phyloP scores from a whole-genome alignment of 2,329 filamentous ascomycete species.

The Epichloe hybrida region DNA sequence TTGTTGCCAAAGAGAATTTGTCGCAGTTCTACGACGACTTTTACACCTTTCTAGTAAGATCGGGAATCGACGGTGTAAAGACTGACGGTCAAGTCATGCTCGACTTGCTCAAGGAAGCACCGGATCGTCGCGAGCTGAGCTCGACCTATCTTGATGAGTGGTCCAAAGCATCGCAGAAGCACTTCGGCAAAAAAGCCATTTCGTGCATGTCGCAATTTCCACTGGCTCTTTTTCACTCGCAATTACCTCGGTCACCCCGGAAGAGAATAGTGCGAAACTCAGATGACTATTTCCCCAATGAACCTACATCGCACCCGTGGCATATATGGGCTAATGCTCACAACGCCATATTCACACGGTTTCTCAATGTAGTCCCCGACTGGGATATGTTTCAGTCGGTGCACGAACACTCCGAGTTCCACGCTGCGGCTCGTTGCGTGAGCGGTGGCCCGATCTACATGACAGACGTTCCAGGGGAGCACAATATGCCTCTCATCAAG shows the following conservation, averaged over 20 bases:
- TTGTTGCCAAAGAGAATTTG: constrained; percentile 64
- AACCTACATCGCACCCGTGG: constrained; percentile 75
- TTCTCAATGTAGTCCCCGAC: constrained; percentile 78
- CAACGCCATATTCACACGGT: constrained; percentile 68
- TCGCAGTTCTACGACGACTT: constrained; percentile 77
- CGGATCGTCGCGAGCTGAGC: constrained; percentile 57
- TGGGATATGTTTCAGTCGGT: constrained; percentile 59
- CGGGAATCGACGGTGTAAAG: constrained; percentile 78
- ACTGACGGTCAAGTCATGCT: constrained; percentile 87
- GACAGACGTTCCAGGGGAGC: constrained; percentile 74
- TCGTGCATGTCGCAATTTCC: constrained; percentile 93
- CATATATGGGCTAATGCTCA: constrained; percentile 92
- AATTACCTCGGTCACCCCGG: constrained; percentile 64
- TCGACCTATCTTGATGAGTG: constrained; percentile 74
- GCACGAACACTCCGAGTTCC: constrained; percentile 62
- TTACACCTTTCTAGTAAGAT: constrained; percentile 62
- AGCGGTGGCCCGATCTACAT: constrained; percentile 91
- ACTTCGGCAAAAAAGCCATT: constrained; percentile 67
- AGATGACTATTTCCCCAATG: constrained; percentile 81
- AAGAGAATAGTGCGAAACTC: constrained; percentile 71
- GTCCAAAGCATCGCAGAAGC: constrained; percentile 60
- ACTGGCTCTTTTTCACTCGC: constrained; percentile 72
- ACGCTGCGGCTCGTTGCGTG: constrained; percentile 80
- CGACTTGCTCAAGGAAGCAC: constrained; percentile 57
- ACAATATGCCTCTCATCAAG: constrained; percentile 60